A percentile compares a stretch with the other conserved stretches of the same genome.
These are phyloP conservation scores for Fusarium graminum DNA, from an alignment of 2,329 filamentous ascomycete species.

Conservation along the genomic window DNA sequence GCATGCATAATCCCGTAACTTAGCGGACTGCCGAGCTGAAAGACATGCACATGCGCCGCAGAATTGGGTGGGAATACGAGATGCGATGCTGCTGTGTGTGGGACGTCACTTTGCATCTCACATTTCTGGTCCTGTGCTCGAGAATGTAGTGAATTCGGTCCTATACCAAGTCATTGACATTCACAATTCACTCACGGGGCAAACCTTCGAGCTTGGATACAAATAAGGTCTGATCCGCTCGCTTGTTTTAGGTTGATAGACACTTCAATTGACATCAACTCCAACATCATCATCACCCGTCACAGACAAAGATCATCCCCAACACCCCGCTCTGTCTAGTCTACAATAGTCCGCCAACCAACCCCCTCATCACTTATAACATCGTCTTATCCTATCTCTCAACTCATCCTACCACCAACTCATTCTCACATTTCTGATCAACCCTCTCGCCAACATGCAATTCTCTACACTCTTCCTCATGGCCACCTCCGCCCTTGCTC, in stretches of 20 bases:
- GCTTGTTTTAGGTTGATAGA: conserved; percentile 2
- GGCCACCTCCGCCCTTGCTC: conserved; percentile 48
- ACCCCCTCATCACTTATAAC: conserved; percentile 12
- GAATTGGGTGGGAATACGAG: conserved; percentile 45
- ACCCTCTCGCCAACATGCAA: conserved; percentile 42
- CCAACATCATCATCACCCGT: conserved; percentile 21
- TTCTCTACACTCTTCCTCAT: conserved; percentile 48
- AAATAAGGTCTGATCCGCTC: conserved; percentile 33
- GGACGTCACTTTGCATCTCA: conserved; percentile 46
- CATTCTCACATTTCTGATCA: background rate
- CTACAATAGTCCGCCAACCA: conserved; percentile 30
- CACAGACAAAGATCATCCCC: conserved; percentile 38
- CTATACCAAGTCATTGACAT: conserved; percentile 11
- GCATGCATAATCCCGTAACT: conserved; percentile 20
- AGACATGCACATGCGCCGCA: conserved; percentile 11
- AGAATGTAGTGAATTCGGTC: conserved; percentile 41
- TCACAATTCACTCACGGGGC: conserved; percentile 1
- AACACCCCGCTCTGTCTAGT: conserved; percentile 22
- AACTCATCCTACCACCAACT: background rate
- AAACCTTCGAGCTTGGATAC: conserved; percentile 15
- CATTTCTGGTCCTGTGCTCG: conserved; percentile 30
- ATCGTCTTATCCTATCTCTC: background rate
- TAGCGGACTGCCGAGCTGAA: conserved; percentile 28
- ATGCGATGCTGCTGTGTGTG: conserved; percentile 27
- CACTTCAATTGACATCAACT: conserved; percentile 25